A percentile compares a stretch with the other conserved stretches of the same genome.
Conservation (phyloP, 768 basidiomycete species). For the Amanita polypyramis region DNA sequence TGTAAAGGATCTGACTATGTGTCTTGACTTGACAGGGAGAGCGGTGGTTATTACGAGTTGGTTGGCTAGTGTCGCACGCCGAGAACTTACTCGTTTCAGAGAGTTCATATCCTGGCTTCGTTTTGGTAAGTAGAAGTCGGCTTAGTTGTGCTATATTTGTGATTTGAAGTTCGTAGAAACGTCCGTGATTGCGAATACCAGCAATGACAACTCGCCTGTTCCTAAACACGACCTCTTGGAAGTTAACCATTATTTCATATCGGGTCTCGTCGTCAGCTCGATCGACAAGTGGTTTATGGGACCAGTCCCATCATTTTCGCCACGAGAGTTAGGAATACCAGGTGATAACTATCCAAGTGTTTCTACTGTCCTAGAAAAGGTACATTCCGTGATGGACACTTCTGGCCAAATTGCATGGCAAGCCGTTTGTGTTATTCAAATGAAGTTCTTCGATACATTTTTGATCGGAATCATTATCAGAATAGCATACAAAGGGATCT, state of each 20-base stretch:
- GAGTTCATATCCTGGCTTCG: slow-evolving; percentile 75
- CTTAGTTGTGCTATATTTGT: background rate
- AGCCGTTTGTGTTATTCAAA: slow-evolving; percentile 30
- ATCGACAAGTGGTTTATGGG: slow-evolving; percentile 80
- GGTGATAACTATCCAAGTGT: slow-evolving; percentile 23
- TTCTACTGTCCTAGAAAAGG: slow-evolving; percentile 32
- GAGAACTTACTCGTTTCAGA: slow-evolving; percentile 61
- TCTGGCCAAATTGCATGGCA: slow-evolving; percentile 38
- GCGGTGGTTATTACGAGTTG: slow-evolving; percentile 58
- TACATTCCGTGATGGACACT: slow-evolving; percentile 37
- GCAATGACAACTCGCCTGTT: slow-evolving; percentile 37
- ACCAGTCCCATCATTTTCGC: slow-evolving; percentile 39
- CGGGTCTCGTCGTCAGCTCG: slow-evolving; percentile 54
- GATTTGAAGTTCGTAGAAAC: slow-evolving; percentile 18
- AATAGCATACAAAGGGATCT: slow-evolving; percentile 37
- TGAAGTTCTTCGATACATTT: slow-evolving; percentile 16
- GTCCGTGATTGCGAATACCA: slow-evolving; percentile 39
- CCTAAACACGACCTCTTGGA: slow-evolving; percentile 66
- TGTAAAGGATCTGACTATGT: slow-evolving; percentile 37
- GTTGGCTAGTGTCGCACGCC: slow-evolving; percentile 57
- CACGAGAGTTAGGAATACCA: slow-evolving; percentile 38
- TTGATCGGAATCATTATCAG: slow-evolving; percentile 24
- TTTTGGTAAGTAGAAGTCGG: slow-evolving; percentile 39
- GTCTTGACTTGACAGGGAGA: slow-evolving; percentile 40
- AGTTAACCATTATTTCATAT: slow-evolving; percentile 71